Base-by-base conservation (phyloP, 2,329 filamentous ascomycete genomes). In the Juglanconis juglandina region DNA sequence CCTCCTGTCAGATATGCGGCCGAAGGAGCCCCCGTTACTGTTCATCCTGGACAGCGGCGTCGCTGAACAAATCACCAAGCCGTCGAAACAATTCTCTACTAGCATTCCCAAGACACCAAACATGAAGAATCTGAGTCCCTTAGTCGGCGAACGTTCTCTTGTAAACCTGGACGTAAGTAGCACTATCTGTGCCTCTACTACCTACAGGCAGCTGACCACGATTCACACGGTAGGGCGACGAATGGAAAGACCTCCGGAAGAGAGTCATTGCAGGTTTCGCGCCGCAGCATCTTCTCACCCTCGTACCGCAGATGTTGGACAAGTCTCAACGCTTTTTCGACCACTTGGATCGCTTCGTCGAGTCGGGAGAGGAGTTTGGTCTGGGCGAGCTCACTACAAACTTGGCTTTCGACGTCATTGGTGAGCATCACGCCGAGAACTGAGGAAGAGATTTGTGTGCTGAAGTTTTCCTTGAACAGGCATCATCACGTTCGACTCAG, bases 401-500 rank as follows among this genome's bases (percentile, higher is more conserved):
- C 44, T 65, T 77, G 5, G 74, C 75, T 1, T 77, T 77, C 55
- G 76, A 78, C 56, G 71, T 76, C 13, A 76, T 76, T 32, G 60
- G 56, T 6, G 41, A 17, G 14, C 9, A 17, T 4, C 5, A 17
- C 9, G 5, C 17, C 3, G 17, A 7, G 5, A 47, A 5, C n/a
- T 5, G 5, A 8, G 3, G 7, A 5, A 17, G 5, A 6, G 44
- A 8, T 17, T 4, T 5, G 5, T 30, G 9, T 17, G n/a, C 17
- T 47, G 17, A 47, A 17, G 11, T 2, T 17, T 17, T 30, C 44
- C 5, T 17, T 6, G 4, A 7, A 75, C 76, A 35, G 57, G 53
- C 5, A 57, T 57, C 1, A 57, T 62, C 11, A 60, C 57, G 6
- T 59, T 59, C 52, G 57, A 46, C 41, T 33, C 39, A 8, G 56